Evolutionary conservation across 495 filamentous ascomycete species (phyloP).

Genomic region (Lophiotrema nucula): DNA sequence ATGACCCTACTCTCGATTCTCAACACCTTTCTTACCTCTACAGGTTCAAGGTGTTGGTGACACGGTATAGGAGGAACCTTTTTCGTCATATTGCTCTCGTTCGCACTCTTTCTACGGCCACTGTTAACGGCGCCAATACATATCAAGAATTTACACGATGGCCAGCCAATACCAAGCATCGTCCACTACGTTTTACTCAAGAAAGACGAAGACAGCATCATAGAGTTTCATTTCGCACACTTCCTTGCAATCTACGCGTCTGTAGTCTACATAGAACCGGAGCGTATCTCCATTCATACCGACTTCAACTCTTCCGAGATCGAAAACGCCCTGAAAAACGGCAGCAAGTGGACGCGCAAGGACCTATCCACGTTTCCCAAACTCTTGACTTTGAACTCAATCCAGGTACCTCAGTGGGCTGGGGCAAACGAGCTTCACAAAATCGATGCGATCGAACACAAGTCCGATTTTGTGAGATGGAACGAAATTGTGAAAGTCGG

Average conservation of each 20-base stretch:
- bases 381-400: neutral
- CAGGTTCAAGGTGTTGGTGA: too few relatives aligned
- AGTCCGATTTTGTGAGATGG: slow-evolving; percentile 17
- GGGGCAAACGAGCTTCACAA: neutral
- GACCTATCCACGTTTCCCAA: neutral
- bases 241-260: slow-evolving; percentile 14
- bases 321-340: neutral
- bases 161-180: slow-evolving; percentile 24
- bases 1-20: too few relatives aligned
- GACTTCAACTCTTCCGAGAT: slow-evolving; percentile 9
- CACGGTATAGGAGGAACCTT: too few relatives aligned
- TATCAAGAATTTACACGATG: too few relatives aligned
- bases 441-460: slow-evolving; percentile 8
- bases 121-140: too few relatives aligned
- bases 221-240: slow-evolving; percentile 4
- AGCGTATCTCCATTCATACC: slow-evolving; percentile 13
- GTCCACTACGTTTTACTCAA: slow-evolving; percentile 16
- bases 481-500: slow-evolving; percentile 3
- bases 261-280: slow-evolving; percentile 3
- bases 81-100: too few relatives aligned
- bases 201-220: neutral
- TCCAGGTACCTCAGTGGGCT: neutral
- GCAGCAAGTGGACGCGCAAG: slow-evolving; percentile 13
- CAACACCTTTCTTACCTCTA: too few relatives aligned
- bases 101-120: too few relatives aligned